phyloP scores from a whole-genome alignment of 306 rosid species.

The Fragaria vesca region DNA sequence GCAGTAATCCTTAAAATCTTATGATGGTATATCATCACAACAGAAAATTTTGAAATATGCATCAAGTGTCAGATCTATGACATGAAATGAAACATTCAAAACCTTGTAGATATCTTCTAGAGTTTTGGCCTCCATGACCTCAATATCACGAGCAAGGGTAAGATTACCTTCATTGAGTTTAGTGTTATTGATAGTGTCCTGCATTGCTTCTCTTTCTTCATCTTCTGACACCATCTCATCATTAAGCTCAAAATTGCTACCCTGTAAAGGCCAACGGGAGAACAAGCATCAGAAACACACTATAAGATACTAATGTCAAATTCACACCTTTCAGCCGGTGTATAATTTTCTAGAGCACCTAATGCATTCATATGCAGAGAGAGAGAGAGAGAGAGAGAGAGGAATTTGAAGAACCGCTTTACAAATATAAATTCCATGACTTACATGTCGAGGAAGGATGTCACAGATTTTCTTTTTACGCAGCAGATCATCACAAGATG shows the following conservation, averaged over 20 bases:
- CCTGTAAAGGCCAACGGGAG: constrained; percentile 39
- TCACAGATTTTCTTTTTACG: constrained; percentile 84
- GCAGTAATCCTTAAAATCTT: background rate
- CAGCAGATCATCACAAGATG: constrained; percentile 58
- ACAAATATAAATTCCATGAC: constrained; percentile 18
- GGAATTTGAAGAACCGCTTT: background rate
- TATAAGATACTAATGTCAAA: background rate
- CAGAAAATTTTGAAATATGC: background rate
- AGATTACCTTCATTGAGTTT: constrained; percentile 74
- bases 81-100: constrained; percentile 11
- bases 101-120: constrained; percentile 99
- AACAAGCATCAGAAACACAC: background rate
- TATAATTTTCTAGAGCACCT: no score
- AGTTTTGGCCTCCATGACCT: constrained; percentile 96
- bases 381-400: no score
- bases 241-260: constrained; percentile 72
- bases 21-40: background rate
- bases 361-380: no score
- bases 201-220: constrained; percentile 62
- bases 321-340: no score
- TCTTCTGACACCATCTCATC: constrained; percentile 73
- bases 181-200: constrained; percentile 78
- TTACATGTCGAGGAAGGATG: constrained; percentile 90
- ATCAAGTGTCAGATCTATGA: background rate
- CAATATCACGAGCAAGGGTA: constrained; percentile 99